Base-by-base conservation (phyloP, 805 yeast genomes). In the Yarrowia yakushimensis region DNA sequence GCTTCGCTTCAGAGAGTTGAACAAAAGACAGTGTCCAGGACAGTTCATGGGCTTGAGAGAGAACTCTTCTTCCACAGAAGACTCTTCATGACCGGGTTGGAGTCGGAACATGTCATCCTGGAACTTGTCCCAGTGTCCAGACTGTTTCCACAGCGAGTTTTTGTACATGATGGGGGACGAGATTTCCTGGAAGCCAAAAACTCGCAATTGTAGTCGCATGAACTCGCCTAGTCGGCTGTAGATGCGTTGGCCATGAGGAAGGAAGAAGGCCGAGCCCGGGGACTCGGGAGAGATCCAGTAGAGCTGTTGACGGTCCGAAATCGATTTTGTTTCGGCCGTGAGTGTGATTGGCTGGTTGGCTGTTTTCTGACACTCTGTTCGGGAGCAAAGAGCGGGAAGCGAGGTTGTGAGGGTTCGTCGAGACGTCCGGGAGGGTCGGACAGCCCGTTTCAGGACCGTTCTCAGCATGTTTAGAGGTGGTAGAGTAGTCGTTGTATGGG, bases 91-190 rank as follows among this genome's bases (percentile, higher is more conserved):
- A 2, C 59, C 59, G 1, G 59, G 59, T 18, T 69, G 70, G 7
- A 43, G 66, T 69, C 83, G 81, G 72, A 92, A 93, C 99, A 93
- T 93, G 73, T 93, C 98, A 37, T 89, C 93, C 68, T 89, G 83
- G 72, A 94, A 93, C 71, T 93, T 92, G 12, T 86, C 88, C 97
- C 97, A 93, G 75, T 94, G 99, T 0, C 98, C 98, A 11, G 96
- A 87, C 57, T 81, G 83, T 73, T 91, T 87, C 97, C 97, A 94
- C 17, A 94, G 77, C 36, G 84, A 81, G 63, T 85, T 85, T 68
- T 87, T 88, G 76, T 87, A 94, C 13, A 94, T 87, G 67, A 93
- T 79, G 1, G 99, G 99, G 0, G 97, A 89, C 27, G 93, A 83
- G 6, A 94, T 97, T 74, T 94, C 98, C 64, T 88, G 85, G 70